A percentile compares a stretch with the other conserved stretches of the same genome.
Evolutionary conservation across 441 rosid genomes (phyloP).

Genomic region (Eugenia klotzschiana): DNA sequence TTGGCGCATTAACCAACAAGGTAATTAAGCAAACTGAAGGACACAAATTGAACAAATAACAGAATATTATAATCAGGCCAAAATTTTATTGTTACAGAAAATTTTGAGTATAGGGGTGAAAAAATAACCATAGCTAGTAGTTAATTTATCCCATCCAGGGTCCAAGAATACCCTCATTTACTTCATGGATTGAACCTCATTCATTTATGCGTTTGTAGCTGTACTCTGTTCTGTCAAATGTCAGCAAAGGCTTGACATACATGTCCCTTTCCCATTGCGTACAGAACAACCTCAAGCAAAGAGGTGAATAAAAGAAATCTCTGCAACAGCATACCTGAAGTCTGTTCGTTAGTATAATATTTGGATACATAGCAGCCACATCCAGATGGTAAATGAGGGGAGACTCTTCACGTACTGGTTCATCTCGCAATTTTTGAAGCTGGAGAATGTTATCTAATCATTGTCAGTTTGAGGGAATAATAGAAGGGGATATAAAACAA

Average conservation of each 20-base stretch:
- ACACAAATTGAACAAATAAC: neutral
- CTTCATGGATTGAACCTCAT: neutral
- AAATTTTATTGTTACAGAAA: neutral
- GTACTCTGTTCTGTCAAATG: neutral
- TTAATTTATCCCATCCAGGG: neutral
- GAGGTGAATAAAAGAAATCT: neutral
- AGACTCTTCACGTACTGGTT: slow-evolving; percentile 80
- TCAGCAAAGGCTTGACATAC: neutral
- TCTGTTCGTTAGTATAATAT: slow-evolving; percentile 94
- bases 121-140: neutral
- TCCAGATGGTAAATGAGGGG: slow-evolving; percentile 97
- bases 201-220: neutral
- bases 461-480: neutral
- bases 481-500: neutral
- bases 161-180: neutral
- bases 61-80: neutral
- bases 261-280: neutral
- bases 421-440: slow-evolving; percentile 71
- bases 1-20: neutral
- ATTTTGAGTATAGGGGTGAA: neutral
- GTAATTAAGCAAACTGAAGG: neutral
- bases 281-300: neutral
- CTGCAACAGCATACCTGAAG: slow-evolving; percentile 62
- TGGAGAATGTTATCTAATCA: slow-evolving; percentile 16
- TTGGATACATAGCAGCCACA: slow-evolving; percentile 99